Conservation (phyloP, 805 yeast species). For the Torulaspora delbrueckii region DNA sequence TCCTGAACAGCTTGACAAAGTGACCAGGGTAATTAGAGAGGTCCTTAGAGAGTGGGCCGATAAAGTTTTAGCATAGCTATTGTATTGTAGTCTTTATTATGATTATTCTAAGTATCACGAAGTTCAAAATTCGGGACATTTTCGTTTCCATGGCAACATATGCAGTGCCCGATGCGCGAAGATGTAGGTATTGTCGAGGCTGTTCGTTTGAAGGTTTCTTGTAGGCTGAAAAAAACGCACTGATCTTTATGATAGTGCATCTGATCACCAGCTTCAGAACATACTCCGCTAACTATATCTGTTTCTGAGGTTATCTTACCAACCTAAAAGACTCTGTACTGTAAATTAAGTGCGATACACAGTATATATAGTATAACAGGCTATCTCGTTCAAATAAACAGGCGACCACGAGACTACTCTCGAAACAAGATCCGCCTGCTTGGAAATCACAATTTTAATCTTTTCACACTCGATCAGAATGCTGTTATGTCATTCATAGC, state of each 20-base stretch:
- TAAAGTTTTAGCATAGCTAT: slow-evolving; percentile 6
- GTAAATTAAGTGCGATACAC: neutral
- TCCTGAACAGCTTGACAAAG: slow-evolving; percentile 13
- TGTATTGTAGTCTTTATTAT: neutral
- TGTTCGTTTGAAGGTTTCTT: neutral
- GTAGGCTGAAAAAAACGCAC: neutral
- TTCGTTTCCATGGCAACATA: neutral
- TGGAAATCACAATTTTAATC: too few relatives aligned
- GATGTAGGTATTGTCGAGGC: neutral
- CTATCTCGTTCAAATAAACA: neutral
- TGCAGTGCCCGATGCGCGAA: neutral
- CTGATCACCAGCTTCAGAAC: neutral
- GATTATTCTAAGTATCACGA: neutral
- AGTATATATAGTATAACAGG: neutral
- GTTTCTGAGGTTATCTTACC: neutral
- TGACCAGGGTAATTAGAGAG: slow-evolving; percentile 4
- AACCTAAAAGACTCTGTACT: neutral
- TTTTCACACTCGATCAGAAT: too few relatives aligned
- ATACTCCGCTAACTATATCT: neutral
- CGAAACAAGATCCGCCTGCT: neutral
- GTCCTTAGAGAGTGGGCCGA: slow-evolving; percentile 18
- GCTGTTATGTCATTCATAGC: neutral
- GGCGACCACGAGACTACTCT: neutral
- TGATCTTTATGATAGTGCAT: neutral
- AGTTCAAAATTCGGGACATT: neutral